Evolutionary conservation across 225 moss, liverwort and hornwort genomes (phyloP).

Genomic region (Pseudoscleropodium purum): DNA sequence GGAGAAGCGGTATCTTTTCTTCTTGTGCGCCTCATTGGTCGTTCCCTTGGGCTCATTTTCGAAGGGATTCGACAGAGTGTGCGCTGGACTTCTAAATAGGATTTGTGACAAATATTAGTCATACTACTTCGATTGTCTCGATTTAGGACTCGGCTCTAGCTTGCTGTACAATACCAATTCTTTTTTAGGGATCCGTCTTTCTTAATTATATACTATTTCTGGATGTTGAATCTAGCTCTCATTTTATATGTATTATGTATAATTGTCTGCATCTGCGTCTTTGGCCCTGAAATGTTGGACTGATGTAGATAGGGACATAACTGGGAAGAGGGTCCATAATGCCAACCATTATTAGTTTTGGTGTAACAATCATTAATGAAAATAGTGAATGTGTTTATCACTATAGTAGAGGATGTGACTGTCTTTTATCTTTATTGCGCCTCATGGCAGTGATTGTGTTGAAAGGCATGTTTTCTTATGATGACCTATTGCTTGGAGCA

Average conservation of each 20-base stretch:
- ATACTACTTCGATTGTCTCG: neutral
- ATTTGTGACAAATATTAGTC: neutral
- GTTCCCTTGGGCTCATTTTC: constrained; percentile 80
- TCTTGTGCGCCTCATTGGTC: constrained; percentile 77
- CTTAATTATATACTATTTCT: neutral
- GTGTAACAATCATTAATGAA: no score
- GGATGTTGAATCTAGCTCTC: neutral
- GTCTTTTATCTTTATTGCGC: neutral
- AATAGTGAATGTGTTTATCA: neutral
- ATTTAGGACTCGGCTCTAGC: neutral
- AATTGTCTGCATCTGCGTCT: neutral
- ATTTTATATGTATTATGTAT: neutral
- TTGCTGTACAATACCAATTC: constrained; percentile 11
- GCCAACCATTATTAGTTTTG: neutral
- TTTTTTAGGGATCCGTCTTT: neutral
- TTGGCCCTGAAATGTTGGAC: neutral
- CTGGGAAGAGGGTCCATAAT: neutral
- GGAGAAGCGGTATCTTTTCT: constrained; percentile 78
- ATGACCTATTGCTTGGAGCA: neutral
- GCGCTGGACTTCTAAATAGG: constrained; percentile 60
- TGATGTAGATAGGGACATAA: neutral
- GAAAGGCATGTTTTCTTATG: neutral
- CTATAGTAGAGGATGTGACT: neutral
- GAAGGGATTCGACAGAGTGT: constrained; percentile 92
- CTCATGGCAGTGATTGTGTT: neutral